These are phyloP conservation scores for Fusarium lateritium DNA, from an alignment of 2,329 filamentous ascomycete species.

Conservation along the genomic window DNA sequence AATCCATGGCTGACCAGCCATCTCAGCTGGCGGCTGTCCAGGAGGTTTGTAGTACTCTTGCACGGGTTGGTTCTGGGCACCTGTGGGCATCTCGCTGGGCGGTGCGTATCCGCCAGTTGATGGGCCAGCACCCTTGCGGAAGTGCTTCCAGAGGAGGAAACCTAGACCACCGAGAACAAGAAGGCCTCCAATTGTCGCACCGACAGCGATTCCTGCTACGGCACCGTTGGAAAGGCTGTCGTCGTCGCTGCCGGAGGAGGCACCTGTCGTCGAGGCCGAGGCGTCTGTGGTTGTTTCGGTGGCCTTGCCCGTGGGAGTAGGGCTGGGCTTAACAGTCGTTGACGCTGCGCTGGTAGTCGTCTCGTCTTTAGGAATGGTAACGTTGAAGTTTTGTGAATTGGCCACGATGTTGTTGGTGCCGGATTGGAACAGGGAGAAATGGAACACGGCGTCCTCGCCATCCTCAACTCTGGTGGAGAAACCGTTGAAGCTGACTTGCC, in stretches of 20 bases:
- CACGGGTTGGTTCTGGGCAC: conserved; percentile 12
- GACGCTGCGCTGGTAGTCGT: conserved; percentile 14
- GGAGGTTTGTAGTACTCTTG: conserved; percentile 36
- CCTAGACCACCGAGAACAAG: conserved; percentile 33
- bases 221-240: conserved; percentile 41
- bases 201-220: conserved; percentile 47
- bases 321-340: conserved; percentile 8
- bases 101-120: conserved; percentile 9
- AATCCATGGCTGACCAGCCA: conserved; percentile 29
- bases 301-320: conserved; percentile 1
- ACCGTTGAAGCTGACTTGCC: conserved; percentile 35
- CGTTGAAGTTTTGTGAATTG: conserved; percentile 43
- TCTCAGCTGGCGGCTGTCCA: conserved; percentile 19
- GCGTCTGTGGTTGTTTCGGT: conserved; percentile 13
- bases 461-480: conserved; percentile 22
- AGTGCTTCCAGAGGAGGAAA: conserved; percentile 44
- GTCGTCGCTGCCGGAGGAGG: not conserved
- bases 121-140: conserved; percentile 20
- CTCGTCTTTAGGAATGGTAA: conserved; percentile 24
- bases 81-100: conserved; percentile 11
- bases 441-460: conserved; percentile 38
- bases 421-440: conserved; percentile 32
- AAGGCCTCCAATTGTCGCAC: conserved; percentile 41
- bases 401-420: conserved; percentile 29
- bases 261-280: conserved; percentile 3